Percentiles rank a stretch among this genome's conserved stretches.
Evolutionary conservation across 2,329 filamentous ascomycete genomes (phyloP).

Genomic region (Lasiodiplodia theobromae): DNA sequence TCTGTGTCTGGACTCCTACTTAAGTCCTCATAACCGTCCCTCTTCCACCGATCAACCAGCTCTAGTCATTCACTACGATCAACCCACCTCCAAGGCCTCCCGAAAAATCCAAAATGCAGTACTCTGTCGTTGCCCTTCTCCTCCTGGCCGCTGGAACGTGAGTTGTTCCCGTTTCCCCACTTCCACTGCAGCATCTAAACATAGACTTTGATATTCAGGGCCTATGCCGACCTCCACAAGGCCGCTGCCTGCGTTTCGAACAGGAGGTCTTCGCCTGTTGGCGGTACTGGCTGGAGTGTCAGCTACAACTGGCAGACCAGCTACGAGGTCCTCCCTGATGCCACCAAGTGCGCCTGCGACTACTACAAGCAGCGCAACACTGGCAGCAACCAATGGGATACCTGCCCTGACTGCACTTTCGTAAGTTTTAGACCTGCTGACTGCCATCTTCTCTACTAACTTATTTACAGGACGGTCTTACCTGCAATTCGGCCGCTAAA

Average conservation of each 20-base stretch:
- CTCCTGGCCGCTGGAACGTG: not conserved
- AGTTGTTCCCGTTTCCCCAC: not conserved
- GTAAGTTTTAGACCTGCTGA: conserved; percentile 28
- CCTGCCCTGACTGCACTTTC: conserved; percentile 40
- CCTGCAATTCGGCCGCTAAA: conserved; percentile 36
- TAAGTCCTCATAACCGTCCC: not conserved
- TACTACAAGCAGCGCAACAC: conserved; percentile 35
- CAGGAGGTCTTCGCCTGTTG: not conserved
- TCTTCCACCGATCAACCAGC: not conserved
- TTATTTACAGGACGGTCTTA: conserved; percentile 34
- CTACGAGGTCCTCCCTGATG: conserved; percentile 11
- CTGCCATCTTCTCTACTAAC: not conserved
- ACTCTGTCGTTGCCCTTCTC: conserved; percentile 4
- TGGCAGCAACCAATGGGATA: conserved; percentile 38
- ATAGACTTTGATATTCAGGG: not conserved
- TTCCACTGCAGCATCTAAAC: not conserved
- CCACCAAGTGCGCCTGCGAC: conserved; percentile 19
- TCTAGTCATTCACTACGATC: not conserved
- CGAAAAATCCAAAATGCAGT: not conserved
- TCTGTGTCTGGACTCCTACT: not conserved
- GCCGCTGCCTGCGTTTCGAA: conserved; percentile 2
- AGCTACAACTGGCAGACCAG: conserved; percentile 19
- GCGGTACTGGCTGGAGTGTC: conserved; percentile 17
- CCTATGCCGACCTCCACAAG: conserved; percentile 6
- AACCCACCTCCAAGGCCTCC: too few relatives aligned